phyloP scores from a whole-genome alignment of 495 filamentous ascomycete species.

The Talaromyces stipitatus region DNA sequence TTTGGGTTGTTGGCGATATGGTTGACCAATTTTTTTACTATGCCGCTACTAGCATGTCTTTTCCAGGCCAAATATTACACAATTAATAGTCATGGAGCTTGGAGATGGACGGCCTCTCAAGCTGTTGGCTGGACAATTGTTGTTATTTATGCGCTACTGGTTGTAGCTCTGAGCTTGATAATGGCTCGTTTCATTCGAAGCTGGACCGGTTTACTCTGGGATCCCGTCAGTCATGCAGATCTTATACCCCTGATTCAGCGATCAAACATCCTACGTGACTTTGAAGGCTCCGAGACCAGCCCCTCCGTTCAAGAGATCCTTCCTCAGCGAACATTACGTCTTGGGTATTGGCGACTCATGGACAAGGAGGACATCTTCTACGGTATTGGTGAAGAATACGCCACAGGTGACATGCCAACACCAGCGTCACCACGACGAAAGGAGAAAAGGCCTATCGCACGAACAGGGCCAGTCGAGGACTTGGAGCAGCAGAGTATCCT shows the following conservation, averaged over 20 bases:
- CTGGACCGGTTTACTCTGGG: constrained; percentile 76
- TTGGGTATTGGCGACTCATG: constrained; percentile 76
- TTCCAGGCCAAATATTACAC: constrained; percentile 52
- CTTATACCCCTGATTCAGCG: constrained; percentile 65
- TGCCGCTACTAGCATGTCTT: constrained; percentile 56
- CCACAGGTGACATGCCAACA: not conserved
- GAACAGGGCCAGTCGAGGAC: constrained; percentile 26
- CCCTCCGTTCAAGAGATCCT: constrained; percentile 37
- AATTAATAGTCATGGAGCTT: constrained; percentile 36
- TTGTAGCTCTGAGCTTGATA: constrained; percentile 49
- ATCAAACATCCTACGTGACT: constrained; percentile 69
- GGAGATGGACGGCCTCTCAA: constrained; percentile 73
- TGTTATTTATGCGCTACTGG: constrained; percentile 59
- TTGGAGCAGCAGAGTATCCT: constrained; percentile 29
- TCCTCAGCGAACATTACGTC: constrained; percentile 48
- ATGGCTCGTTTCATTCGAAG: constrained; percentile 39
- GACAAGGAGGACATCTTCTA: constrained; percentile 55
- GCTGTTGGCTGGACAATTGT: constrained; percentile 72
- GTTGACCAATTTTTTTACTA: constrained; percentile 53
- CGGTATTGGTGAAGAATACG: constrained; percentile 49
- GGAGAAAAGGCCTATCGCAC: constrained; percentile 23
- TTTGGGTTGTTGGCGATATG: constrained; percentile 50
- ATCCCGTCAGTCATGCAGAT: constrained; percentile 72
- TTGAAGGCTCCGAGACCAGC: constrained; percentile 50
- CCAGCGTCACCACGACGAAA: not conserved